These are phyloP conservation scores for Populus hybrid DNA, from an alignment of 441 rosid species.

Conservation along the genomic window DNA sequence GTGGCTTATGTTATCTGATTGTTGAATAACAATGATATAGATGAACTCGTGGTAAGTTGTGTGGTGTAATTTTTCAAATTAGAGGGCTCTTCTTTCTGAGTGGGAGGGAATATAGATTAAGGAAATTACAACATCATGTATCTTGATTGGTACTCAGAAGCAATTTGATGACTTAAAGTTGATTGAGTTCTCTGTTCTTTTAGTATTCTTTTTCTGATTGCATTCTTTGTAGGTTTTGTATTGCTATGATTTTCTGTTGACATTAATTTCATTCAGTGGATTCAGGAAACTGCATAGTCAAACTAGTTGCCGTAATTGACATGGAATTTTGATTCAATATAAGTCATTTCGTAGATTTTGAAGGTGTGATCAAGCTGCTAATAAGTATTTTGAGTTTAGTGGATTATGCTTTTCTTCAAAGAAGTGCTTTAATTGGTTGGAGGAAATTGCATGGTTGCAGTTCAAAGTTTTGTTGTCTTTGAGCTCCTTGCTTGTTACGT, in stretches of 20 bases:
- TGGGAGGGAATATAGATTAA: not conserved
- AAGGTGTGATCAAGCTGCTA: not conserved
- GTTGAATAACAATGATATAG: not conserved
- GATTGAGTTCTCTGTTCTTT: not conserved
- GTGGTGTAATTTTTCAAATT: not conserved
- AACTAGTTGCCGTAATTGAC: not conserved
- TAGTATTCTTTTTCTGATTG: not conserved
- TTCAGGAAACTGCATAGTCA: not conserved
- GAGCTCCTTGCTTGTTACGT: not conserved
- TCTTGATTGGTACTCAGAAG: not conserved
- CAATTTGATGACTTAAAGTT: not conserved
- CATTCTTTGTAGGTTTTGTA: not conserved
- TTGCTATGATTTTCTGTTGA: not conserved
- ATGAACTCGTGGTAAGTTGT: not conserved
- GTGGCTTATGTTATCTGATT: not conserved
- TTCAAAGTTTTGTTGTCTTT: not conserved
- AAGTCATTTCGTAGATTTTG: not conserved
- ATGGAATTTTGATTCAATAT: not conserved
- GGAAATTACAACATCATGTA: not conserved
- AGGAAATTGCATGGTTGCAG: not conserved
- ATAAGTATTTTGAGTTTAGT: not conserved
- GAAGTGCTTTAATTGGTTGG: not conserved
- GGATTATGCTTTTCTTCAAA: not conserved
- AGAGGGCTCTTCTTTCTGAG: not conserved
- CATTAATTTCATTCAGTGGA: not conserved